Conservation (phyloP, 192 early-diverging fungal species). For the Obelidium mucronatum region DNA sequence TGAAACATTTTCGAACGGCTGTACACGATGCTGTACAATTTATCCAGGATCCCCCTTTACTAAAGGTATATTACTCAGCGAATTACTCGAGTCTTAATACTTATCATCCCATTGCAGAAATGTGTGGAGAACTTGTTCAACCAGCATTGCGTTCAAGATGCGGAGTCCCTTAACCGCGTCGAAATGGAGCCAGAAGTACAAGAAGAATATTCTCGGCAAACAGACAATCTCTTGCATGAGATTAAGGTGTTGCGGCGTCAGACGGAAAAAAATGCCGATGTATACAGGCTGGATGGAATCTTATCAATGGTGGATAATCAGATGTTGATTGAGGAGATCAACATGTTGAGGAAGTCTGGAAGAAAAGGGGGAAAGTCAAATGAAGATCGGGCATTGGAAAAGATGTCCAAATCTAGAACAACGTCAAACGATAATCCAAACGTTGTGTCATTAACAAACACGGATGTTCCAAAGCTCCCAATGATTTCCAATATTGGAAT, state of each 20-base stretch:
- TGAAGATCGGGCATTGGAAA: no score
- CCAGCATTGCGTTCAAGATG: slow-evolving; percentile 34
- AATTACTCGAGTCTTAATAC: no score
- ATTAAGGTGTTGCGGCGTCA: slow-evolving; percentile 34
- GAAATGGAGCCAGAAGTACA: slow-evolving; percentile 50
- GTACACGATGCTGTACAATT: slow-evolving; percentile 48
- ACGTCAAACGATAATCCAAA: no score
- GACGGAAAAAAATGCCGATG: slow-evolving; percentile 38
- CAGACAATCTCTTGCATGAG: slow-evolving; percentile 40
- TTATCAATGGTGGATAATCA: slow-evolving; percentile 52
- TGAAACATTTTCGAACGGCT: slow-evolving; percentile 47
- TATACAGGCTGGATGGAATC: slow-evolving; percentile 52
- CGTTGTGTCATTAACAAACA: no score
- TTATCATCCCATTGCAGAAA: slow-evolving; percentile 21
- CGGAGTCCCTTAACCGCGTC: not conserved
- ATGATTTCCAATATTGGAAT: no score
- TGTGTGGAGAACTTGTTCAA: slow-evolving; percentile 38
- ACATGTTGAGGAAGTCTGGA: not conserved
- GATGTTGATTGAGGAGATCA: slow-evolving; percentile 43
- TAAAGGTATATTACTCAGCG: slow-evolving; percentile 43
- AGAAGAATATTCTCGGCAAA: slow-evolving; percentile 48
- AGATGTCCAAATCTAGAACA: no score
- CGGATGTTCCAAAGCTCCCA: no score
- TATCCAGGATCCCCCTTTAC: slow-evolving; percentile 55
- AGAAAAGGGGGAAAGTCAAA: not conserved